phyloP scores from a whole-genome alignment of 306 rosid genomes.

The Cicer chorassanicum region DNA sequence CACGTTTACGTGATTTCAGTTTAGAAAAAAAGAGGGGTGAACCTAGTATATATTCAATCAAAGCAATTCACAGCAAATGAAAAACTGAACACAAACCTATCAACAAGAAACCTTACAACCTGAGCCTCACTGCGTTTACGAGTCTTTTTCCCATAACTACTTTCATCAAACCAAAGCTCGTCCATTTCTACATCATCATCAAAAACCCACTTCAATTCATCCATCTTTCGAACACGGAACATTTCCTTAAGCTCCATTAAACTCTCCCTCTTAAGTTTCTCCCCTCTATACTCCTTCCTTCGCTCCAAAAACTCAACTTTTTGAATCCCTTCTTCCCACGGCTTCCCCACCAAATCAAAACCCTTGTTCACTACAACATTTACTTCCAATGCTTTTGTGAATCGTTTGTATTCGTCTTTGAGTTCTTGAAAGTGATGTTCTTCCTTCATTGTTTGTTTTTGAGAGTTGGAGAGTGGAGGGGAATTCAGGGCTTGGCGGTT shows the following conservation, averaged over 20 bases:
- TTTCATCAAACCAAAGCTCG: conserved; percentile 54
- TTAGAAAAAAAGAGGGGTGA: no score
- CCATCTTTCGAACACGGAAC: conserved; percentile 67
- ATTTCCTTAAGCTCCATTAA: conserved; percentile 64
- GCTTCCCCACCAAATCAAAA: conserved; percentile 61
- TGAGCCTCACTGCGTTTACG: conserved; percentile 66
- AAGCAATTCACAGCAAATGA: conserved; percentile 7
- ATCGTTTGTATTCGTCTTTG: conserved; percentile 62
- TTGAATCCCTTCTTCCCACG: conserved; percentile 74
- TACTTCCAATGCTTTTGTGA: conserved; percentile 56
- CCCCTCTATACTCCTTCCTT: conserved; percentile 52
- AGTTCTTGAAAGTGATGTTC: conserved; percentile 63
- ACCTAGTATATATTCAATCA: background rate
- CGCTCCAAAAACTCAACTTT: conserved; percentile 59
- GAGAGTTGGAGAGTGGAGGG: conserved; percentile 56
- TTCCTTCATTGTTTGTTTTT: conserved; percentile 53
- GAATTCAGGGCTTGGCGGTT: conserved; percentile 46
- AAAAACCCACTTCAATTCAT: conserved; percentile 72
- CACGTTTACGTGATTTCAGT: no score
- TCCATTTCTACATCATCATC: conserved; percentile 71
- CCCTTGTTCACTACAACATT: conserved; percentile 34
- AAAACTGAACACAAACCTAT: conserved; percentile 66
- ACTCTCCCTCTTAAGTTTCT: conserved; percentile 68
- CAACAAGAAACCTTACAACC: conserved; percentile 77
- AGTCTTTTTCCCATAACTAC: conserved; percentile 39